A percentile compares a stretch with the other conserved stretches of the same genome.
These are phyloP conservation scores for Penicillium fuscoglaucum DNA, from an alignment of 2,329 filamentous ascomycete genomes.

Conservation along the genomic window DNA sequence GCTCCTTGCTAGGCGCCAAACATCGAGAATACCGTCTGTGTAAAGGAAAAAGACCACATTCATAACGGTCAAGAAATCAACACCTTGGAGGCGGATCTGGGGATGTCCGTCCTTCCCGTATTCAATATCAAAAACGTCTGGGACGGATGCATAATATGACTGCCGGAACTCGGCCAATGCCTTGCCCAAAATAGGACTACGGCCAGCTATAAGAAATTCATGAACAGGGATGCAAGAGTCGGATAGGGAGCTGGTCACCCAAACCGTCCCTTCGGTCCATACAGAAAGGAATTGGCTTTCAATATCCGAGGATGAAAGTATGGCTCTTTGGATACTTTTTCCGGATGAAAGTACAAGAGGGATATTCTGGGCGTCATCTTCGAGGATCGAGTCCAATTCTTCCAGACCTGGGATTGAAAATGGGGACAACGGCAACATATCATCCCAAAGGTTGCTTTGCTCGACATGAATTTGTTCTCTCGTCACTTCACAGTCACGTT, in stretches of 20 bases:
- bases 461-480: constrained; percentile 68
- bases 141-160: constrained; percentile 55
- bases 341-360: constrained; percentile 19
- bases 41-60: constrained; percentile 81
- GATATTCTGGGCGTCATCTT: constrained; percentile 44
- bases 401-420: constrained; percentile 57
- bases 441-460: constrained; percentile 69
- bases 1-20: constrained; percentile 77
- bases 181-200: constrained; percentile 68
- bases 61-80: constrained; percentile 76
- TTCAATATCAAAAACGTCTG: constrained; percentile 62
- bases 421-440: constrained; percentile 68
- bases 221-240: constrained; percentile 77
- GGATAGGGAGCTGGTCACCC: constrained; percentile 59
- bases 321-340: constrained; percentile 40
- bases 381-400: constrained; percentile 45
- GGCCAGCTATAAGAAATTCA: constrained; percentile 72
- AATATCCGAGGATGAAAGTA: constrained; percentile 48
- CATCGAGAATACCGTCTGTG: constrained; percentile 74
- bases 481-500: constrained; percentile 80
- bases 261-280: constrained; percentile 36
- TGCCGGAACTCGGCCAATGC: constrained; percentile 61
- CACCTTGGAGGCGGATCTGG: constrained; percentile 64
- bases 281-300: constrained; percentile 42
- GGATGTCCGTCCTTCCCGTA: constrained; percentile 53